A percentile compares a stretch with the other conserved stretches of the same genome.
These are phyloP conservation scores for Aphanomyces cochlioides DNA, from an alignment of 352 stramenopile species.

Conservation along the genomic window DNA sequence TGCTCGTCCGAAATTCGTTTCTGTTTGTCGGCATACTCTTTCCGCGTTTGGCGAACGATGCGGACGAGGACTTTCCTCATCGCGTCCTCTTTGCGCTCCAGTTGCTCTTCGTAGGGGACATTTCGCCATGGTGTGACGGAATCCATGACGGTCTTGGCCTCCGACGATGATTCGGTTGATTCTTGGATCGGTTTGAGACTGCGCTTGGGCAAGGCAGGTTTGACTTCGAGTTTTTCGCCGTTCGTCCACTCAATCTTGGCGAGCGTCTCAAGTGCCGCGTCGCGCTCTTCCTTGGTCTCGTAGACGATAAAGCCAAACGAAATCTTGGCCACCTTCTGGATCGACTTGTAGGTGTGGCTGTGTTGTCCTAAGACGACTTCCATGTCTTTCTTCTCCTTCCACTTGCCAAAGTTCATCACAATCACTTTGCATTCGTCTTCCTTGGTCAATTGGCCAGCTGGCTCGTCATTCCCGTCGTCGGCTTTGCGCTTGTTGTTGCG, in stretches of 20 bases:
- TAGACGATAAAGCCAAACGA: constrained; percentile 81
- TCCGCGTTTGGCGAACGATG: constrained; percentile 76
- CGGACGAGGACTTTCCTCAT: constrained; percentile 89
- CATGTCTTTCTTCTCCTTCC: constrained; percentile 69
- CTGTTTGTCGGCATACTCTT: constrained; percentile 85
- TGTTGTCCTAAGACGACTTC: constrained; percentile 49
- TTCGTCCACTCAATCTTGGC: constrained; percentile 52
- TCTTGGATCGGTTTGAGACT: constrained; percentile 37
- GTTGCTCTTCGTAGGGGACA: constrained; percentile 74
- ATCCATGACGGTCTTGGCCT: constrained; percentile 51
- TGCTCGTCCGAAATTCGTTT: constrained; percentile 60
- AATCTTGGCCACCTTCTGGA: constrained; percentile 74
- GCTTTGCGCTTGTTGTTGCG: constrained; percentile 11
- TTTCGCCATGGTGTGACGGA: constrained; percentile 80
- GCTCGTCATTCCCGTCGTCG: not conserved
- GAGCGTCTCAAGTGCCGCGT: constrained; percentile 48
- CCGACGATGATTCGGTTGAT: constrained; percentile 32
- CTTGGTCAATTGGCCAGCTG: constrained; percentile 32
- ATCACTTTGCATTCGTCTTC: constrained; percentile 75
- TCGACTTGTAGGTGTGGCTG: constrained; percentile 56
- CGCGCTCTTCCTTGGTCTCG: constrained; percentile 50
- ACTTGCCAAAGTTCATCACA: constrained; percentile 87
- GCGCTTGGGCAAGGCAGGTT: constrained; percentile 62
- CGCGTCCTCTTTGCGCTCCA: constrained; percentile 79
- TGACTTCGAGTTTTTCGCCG: constrained; percentile 67